Conservation (phyloP, 495 filamentous ascomycete genomes). For the Xanthoparmelia taractica region DNA sequence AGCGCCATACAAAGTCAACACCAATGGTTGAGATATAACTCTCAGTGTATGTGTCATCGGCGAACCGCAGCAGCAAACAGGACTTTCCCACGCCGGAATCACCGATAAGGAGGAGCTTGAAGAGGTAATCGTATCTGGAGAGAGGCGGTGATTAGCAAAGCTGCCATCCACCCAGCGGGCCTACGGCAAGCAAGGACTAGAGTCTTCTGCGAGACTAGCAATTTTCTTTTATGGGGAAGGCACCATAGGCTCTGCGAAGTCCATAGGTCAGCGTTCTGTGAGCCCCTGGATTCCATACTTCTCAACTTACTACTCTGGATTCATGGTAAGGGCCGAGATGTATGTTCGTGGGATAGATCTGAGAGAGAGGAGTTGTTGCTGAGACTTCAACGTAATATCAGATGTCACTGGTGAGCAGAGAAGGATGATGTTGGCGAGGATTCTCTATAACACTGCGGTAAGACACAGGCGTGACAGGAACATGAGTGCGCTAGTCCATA, state of each 20-base stretch:
- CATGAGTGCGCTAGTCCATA: background rate
- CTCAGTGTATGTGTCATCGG: conserved; percentile 99
- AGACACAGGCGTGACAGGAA: background rate
- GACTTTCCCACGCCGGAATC: conserved; percentile 99
- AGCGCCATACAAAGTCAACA: conserved; percentile 85
- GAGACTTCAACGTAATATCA: background rate
- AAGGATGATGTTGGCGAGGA: conserved; percentile 6
- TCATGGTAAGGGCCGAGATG: conserved; percentile 55
- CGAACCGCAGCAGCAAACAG: conserved; percentile 92
- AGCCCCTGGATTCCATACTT: background rate
- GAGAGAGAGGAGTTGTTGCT: background rate
- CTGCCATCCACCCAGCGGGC: background rate
- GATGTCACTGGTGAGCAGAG: conserved; percentile 5
- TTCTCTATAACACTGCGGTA: background rate
- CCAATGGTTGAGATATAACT: conserved; percentile 99
- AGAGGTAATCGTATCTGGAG: conserved; percentile 97
- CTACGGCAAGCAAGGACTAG: background rate
- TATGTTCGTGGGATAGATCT: background rate
- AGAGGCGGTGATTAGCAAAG: conserved; percentile 12
- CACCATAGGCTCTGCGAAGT: conserved; percentile 8
- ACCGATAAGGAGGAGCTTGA: conserved; percentile 99
- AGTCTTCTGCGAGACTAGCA: background rate
- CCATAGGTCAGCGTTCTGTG: conserved; percentile 5
- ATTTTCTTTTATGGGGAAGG: background rate
- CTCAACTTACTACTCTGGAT: conserved; percentile 87